Conservation (phyloP, 78 protist genomes). For the Monocercomonoides exilis region DNA sequence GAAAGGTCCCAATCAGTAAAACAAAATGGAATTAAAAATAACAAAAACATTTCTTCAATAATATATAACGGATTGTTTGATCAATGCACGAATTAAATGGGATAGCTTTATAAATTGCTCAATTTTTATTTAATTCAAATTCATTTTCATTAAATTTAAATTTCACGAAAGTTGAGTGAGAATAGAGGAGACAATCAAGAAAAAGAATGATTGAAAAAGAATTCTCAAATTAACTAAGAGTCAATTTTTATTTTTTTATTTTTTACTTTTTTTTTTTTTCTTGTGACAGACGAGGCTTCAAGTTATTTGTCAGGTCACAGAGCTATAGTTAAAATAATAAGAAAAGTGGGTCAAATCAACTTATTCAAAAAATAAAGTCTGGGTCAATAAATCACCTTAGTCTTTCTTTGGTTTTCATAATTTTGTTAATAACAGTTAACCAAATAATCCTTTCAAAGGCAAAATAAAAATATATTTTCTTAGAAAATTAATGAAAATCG, state of each 20-base stretch:
- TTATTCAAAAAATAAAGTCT: no score
- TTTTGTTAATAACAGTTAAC: background rate
- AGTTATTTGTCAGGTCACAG: no score
- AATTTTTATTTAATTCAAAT: no score
- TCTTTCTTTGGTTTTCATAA: background rate
- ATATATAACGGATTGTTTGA: background rate
- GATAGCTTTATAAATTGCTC: background rate
- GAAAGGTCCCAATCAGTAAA: background rate
- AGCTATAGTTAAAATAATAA: no score
- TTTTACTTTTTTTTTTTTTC: no score
- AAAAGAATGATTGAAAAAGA: background rate
- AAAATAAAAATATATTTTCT: no score
- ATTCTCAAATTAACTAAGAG: background rate
- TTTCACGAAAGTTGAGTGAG: no score
- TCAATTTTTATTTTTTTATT: background rate
- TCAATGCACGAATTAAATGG: background rate
- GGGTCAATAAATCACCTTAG: background rate
- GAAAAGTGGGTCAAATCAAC: no score
- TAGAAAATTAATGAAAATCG: background rate
- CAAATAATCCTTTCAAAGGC: no score
- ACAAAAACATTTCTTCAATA: background rate
- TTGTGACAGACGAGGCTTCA: no score
- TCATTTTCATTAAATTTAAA: no score
- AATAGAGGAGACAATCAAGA: background rate
- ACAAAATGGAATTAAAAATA: no score